A percentile compares a stretch with the other conserved stretches of the same genome.
These are phyloP conservation scores for Microcyclospora pomicola DNA, from an alignment of 2,329 filamentous ascomycete species.

Conservation along the genomic window DNA sequence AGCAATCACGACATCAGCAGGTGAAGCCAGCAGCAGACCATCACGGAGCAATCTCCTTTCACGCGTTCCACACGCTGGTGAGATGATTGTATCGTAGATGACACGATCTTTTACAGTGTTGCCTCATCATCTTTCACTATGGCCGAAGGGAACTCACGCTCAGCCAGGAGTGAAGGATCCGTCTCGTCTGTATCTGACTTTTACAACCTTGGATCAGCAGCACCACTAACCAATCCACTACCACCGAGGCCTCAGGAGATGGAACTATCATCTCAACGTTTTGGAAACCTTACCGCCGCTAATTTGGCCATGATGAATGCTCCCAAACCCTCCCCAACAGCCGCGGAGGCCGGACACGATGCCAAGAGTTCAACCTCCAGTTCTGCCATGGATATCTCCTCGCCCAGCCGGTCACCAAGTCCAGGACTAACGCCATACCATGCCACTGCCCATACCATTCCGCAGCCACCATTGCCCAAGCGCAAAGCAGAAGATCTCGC, in stretches of 20 bases:
- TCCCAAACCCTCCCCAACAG: too few species aligned
- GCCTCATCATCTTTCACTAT: background rate
- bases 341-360: too few species aligned
- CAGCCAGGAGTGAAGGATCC: background rate
- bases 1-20: too few species aligned
- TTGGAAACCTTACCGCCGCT: too few species aligned
- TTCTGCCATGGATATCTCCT: conserved; percentile 16
- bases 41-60: background rate
- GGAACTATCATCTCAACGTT: too few species aligned
- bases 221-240: background rate
- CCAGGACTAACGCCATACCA: conserved; percentile 2
- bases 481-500: conserved; percentile 15
- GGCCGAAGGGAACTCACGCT: background rate
- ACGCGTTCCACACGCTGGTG: background rate
- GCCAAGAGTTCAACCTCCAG: too few species aligned
- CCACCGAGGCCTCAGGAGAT: too few species aligned
- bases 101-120: background rate
- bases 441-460: conserved; percentile 3
- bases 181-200: conserved; percentile 1
- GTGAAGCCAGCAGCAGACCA: background rate
- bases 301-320: too few species aligned
- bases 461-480: conserved; percentile 12
- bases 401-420: conserved; percentile 10
- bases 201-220: background rate
- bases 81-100: background rate